Percentiles rank a stretch among this genome's conserved stretches.
Conservation (phyloP, 2,329 filamentous ascomycete genomes). For the Aureobasidium namibiae region DNA sequence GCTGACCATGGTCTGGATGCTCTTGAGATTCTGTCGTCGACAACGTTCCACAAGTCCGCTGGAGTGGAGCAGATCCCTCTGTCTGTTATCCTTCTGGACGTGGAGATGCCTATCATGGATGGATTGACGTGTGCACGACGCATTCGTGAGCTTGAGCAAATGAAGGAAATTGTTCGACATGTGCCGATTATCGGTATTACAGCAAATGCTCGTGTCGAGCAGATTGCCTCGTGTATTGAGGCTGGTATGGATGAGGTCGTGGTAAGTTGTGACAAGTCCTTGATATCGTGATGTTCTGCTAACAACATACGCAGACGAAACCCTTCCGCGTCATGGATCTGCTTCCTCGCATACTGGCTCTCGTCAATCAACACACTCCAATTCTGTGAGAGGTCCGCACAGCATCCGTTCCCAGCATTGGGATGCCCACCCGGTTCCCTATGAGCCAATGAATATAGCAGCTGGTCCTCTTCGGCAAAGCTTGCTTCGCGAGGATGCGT, state of each 20-base stretch:
- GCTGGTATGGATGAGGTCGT: slow-evolving; percentile 26
- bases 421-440: no score
- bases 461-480: no score
- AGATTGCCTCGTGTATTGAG: slow-evolving; percentile 45
- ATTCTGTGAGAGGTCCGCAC: background rate
- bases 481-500: no score
- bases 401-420: no score
- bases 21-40: slow-evolving; percentile 26
- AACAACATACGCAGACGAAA: slow-evolving; percentile 24
- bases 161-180: slow-evolving; percentile 52
- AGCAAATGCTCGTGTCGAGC: slow-evolving; percentile 67
- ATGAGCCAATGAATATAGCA: no score
- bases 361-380: background rate
- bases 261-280: slow-evolving; percentile 21
- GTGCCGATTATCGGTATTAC: slow-evolving; percentile 73
- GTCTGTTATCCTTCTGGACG: slow-evolving; percentile 63
- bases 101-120: slow-evolving; percentile 80
- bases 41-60: background rate
- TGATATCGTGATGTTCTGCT: background rate
- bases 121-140: slow-evolving; percentile 63
- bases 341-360: slow-evolving; percentile 23
- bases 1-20: slow-evolving; percentile 33
- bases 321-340: slow-evolving; percentile 27
- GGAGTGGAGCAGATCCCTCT: slow-evolving; percentile 11
- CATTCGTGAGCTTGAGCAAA: slow-evolving; percentile 61